A percentile compares a stretch with the other conserved stretches of the same genome.
Evolutionary conservation across 164 flowering plant genomes (phyloP).

Genomic region (Chimonanthus praecox): DNA sequence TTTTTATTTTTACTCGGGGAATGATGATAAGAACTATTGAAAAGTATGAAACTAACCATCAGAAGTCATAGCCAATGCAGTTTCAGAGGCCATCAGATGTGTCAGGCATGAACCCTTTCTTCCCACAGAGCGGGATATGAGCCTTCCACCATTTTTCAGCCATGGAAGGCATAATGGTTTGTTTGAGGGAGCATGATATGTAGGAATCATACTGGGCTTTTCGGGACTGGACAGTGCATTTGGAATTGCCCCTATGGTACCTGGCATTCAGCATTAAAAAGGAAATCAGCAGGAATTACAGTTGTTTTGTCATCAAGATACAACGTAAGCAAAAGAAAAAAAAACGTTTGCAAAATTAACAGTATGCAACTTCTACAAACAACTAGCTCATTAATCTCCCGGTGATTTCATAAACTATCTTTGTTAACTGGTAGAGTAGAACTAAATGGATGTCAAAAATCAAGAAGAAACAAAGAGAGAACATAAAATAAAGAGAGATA

Average conservation of each 20-base stretch:
- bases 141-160: slow-evolving; percentile 22
- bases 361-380: neutral
- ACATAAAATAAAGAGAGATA: no score
- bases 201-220: slow-evolving; percentile 28
- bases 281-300: no score
- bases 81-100: slow-evolving; percentile 38
- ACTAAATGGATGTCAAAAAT: neutral
- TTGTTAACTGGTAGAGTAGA: neutral
- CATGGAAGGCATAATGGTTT: slow-evolving; percentile 14
- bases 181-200: slow-evolving; percentile 11
- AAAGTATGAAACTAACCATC: slow-evolving; percentile 32
- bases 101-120: slow-evolving; percentile 16
- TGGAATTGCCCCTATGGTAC: slow-evolving; percentile 28
- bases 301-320: no score
- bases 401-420: neutral
- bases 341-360: no score
- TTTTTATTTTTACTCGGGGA: no score
- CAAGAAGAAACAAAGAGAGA: neutral
- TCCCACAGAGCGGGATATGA: slow-evolving; percentile 22
- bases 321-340: no score
- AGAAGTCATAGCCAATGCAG: slow-evolving; percentile 28
- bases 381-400: neutral
- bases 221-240: slow-evolving; percentile 22
- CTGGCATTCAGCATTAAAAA: slow-evolving; percentile 17
- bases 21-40: neutral